Evolutionary conservation across 805 yeast genomes (phyloP), one percentile per base, ranked within the genome.

Genomic region (Starmerella davenportii): DNA sequence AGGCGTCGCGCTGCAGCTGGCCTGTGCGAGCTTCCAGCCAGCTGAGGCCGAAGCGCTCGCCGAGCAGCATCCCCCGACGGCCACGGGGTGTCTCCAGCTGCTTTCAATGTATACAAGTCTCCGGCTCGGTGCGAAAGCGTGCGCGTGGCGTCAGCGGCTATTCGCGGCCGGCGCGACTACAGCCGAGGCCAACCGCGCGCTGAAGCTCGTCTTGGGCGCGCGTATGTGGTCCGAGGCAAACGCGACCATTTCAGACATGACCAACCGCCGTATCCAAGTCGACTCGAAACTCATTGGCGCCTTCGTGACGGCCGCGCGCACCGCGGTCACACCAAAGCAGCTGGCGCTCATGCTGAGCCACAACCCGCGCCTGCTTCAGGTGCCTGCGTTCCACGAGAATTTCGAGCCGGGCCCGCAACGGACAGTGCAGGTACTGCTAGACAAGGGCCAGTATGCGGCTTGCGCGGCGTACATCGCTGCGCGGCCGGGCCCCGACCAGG

Each of bases 211-310:
- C n/a, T 21, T 38, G 3, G 3, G 16, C 2, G 39, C 39, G 1
- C 16, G 18, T 14, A 16, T 37, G 35, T 44, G 45, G 45, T 14
- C 23, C 5, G 31, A 40, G 11, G 46, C 32, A 3, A 41, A 38
- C 14, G 2, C 7, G 1, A 15, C 36, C 3, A 19, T 44, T 2
- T 15, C 5, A 15, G 19, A 4, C 4, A 37, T 44, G 42, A 38
- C 34, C 9, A 15, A 15, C 4, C 15, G 9, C 2, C 20, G 23
- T 3, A 14, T 24, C 5, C 13, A 15, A 11, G 40, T 44, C 4
- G 21, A 34, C 19, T 13, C 42, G 2, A 25, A 39, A 13, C 23
- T 38, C 4, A 16, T 38, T 1, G 39, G 38, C 2, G 37, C 7
- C 9, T 23, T 23, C 25, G 25, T 23, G 7, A 7, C 7, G 11